Evolutionary conservation across 257 asterid genomes (phyloP).

Genomic region (Lithospermum erythrorhizon): DNA sequence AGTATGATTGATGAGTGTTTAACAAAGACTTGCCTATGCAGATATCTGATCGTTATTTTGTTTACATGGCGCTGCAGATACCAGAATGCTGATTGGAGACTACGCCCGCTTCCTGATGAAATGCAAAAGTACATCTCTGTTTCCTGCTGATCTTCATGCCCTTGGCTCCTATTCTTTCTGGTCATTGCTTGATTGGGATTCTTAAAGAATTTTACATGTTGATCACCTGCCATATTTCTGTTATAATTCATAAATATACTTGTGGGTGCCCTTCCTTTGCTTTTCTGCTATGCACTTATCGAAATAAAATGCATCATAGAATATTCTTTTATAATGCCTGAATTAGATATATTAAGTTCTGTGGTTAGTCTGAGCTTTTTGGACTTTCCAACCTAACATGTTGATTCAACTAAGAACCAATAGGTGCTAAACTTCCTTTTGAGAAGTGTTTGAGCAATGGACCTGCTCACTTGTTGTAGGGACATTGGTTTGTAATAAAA

Average conservation of each 20-base stretch:
- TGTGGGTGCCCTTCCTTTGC: background rate
- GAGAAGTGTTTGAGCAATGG: too few species aligned
- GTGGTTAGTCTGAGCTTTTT: too few species aligned
- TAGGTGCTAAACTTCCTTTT: too few species aligned
- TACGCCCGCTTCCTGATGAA: conserved; percentile 83
- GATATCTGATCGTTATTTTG: conserved; percentile 14
- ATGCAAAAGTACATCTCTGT: conserved; percentile 55
- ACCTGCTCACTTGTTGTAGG: too few species aligned
- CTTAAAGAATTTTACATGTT: background rate
- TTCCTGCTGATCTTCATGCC: background rate
- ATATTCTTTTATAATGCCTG: too few species aligned
- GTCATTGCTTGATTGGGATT: background rate
- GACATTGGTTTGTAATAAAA: too few species aligned
- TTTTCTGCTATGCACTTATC: background rate
- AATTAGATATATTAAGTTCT: too few species aligned
- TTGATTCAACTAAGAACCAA: too few species aligned
- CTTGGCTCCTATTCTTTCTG: background rate
- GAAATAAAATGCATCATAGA: too few species aligned
- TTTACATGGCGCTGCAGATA: conserved; percentile 39
- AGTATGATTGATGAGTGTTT: conserved; percentile 42
- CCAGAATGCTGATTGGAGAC: conserved; percentile 99
- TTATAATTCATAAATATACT: background rate
- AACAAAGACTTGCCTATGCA: too few species aligned
- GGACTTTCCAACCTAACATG: too few species aligned
- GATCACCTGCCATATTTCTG: background rate